Conservation (phyloP, 495 filamentous ascomycete genomes). For the Tuber calosporum region DNA sequence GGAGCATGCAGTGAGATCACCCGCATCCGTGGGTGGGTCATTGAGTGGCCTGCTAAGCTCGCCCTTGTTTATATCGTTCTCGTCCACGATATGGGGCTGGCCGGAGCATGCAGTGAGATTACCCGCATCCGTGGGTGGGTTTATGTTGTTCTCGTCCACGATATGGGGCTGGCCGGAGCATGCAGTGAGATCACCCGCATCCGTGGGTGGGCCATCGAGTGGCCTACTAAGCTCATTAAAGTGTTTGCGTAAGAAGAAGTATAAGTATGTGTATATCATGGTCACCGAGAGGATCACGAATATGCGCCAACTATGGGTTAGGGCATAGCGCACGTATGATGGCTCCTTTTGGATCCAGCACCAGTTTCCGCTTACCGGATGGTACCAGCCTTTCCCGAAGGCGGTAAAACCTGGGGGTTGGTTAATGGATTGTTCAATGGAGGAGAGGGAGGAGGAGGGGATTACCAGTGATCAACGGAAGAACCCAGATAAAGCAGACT, state of each 20-base stretch:
- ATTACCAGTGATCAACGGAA: not conserved
- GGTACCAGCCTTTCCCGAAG: constrained; percentile 9
- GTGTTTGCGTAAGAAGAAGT: not conserved
- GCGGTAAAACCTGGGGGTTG: constrained; percentile 1
- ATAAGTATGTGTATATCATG: not conserved
- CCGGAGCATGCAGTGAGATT: too few relatives aligned
- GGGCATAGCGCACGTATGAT: constrained; percentile 8
- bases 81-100: too few relatives aligned
- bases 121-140: too few relatives aligned
- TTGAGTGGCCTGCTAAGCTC: too few relatives aligned
- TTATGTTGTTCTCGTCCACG: not conserved
- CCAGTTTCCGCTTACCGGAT: constrained; percentile 13
- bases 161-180: not conserved
- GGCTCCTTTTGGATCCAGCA: constrained; percentile 18
- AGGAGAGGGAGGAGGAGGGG: not conserved
- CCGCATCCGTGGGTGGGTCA: too few relatives aligned
- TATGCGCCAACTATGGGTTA: constrained; percentile 16
- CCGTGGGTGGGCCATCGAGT: not conserved
- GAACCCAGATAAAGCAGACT: not conserved
- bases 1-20: too few relatives aligned
- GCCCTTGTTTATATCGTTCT: too few relatives aligned
- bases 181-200: not conserved
- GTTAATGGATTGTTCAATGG: not conserved
- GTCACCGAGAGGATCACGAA: constrained; percentile 1
- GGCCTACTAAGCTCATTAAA: not conserved